phyloP scores from a whole-genome alignment of 805 yeast genomes.

The Schwanniomyces occidentalis region DNA sequence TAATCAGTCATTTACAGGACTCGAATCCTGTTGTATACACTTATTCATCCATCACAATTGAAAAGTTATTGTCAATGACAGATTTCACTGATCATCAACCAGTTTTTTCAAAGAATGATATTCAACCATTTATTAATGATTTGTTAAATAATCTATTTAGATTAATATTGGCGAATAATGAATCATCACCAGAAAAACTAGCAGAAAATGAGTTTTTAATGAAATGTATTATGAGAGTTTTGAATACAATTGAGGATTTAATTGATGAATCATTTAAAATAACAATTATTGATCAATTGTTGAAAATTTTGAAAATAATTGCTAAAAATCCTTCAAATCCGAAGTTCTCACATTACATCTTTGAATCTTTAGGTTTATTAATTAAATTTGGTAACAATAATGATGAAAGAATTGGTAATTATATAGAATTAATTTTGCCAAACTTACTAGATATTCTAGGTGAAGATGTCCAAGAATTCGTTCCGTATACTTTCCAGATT shows the following conservation, averaged over 20 bases:
- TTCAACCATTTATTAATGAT: constrained; percentile 59
- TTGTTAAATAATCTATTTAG: constrained; percentile 66
- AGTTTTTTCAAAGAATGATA: constrained; percentile 72
- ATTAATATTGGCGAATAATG: constrained; percentile 51
- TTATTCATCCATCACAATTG: constrained; percentile 90
- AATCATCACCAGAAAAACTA: constrained; percentile 81
- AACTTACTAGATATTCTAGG: constrained; percentile 65
- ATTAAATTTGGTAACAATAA: constrained; percentile 50
- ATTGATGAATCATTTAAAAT: constrained; percentile 44
- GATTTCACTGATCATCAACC: constrained; percentile 50
- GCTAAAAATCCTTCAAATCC: constrained; percentile 95
- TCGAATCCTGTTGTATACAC: constrained; percentile 79
- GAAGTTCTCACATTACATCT: constrained; percentile 83
- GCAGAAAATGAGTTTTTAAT: constrained; percentile 94
- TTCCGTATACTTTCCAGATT: constrained; percentile 91
- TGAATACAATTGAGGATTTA: constrained; percentile 69
- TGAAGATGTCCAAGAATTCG: constrained; percentile 89
- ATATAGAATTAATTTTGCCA: constrained; percentile 62
- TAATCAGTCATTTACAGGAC: constrained; percentile 68
- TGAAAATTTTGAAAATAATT: constrained; percentile 68
- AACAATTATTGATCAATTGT: constrained; percentile 60
- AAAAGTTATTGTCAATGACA: constrained; percentile 79
- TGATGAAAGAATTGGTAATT: constrained; percentile 17
- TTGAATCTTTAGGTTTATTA: constrained; percentile 82
- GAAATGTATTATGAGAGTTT: constrained; percentile 82